These are phyloP conservation scores for Annulohypoxylon stygium DNA, from an alignment of 495 filamentous ascomycete species.

Conservation along the genomic window DNA sequence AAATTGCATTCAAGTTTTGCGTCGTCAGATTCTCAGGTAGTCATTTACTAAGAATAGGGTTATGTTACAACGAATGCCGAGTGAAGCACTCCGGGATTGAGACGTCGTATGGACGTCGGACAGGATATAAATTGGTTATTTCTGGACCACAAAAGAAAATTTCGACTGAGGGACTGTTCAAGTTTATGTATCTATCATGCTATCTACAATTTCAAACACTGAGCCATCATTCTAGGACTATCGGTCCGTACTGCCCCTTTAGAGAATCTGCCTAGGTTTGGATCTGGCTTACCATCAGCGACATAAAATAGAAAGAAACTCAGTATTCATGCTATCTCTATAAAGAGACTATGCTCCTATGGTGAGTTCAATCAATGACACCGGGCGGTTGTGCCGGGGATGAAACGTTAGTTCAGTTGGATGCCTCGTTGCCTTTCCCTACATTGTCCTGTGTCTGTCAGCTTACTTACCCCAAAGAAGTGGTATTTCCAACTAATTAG, in stretches of 20 bases:
- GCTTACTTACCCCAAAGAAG: background rate
- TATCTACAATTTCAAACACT: background rate
- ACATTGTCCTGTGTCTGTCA: slow-evolving; percentile 3
- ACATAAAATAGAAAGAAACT: background rate
- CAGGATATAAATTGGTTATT: background rate
- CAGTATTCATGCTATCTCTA: background rate
- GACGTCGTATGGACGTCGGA: background rate
- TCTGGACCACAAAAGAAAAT: background rate
- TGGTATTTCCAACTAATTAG: background rate
- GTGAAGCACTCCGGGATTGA: background rate
- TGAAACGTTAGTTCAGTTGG: background rate
- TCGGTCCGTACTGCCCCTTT: background rate
- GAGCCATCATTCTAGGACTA: background rate
- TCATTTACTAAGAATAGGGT: background rate
- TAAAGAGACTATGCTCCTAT: background rate
- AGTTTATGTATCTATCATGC: background rate
- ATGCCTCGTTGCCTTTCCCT: background rate
- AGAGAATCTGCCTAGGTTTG: slow-evolving; percentile 1
- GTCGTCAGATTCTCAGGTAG: background rate
- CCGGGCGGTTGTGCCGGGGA: background rate
- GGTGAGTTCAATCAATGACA: background rate
- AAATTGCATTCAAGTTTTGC: too few relatives aligned
- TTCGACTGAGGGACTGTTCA: too few relatives aligned
- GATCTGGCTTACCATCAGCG: background rate
- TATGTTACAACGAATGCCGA: too few relatives aligned